Evolutionary conservation across 1,139 yeast genomes (phyloP), one percentile per base, ranked within the genome.

Genomic region (Suhomyces anneliseae): DNA sequence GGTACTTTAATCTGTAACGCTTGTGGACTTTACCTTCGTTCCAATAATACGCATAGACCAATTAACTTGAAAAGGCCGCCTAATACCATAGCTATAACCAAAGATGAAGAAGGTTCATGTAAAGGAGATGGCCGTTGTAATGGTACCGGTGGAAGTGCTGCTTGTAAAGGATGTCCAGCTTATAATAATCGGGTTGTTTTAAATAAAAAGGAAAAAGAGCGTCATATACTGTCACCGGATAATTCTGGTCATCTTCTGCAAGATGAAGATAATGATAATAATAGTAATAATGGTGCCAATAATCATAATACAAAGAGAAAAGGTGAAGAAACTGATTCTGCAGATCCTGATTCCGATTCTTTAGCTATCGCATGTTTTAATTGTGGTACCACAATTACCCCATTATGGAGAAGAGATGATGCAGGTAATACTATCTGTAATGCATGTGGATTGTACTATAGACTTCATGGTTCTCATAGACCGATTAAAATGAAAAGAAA

Each of bases 371-470:
- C 92, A 0, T 88, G 96, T 63, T 85, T 78, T 56, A 89, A 89
- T 68, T 89, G 96, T 68, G 84, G 82, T 9, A 85, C 93, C 15
- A 87, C 93, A 7, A 85, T 87, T 53, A 89, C 96, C 0, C 96
- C 96, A 0, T 70, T 89, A 12, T 89, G 96, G 96, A 75, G 96
- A 59, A 72, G 96, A 54, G 92, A 88, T 58, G 90, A 84, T 50
- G 77, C 75, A 7, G 96, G 96, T 0, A 82, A 85, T 55, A 85
- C 93, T 34, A 87, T 88, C 34, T 89, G 96, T 70, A 89, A 89
- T 60, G 96, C 96, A 0, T 88, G 96, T 68, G 96, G 96, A 1
- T 70, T 89, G 37, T 89, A 89, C 64, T 85, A 81, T 63, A 72
- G 86, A 49, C 76, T 89, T 40, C 96, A 88, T 60, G 93, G 93